Conservation (phyloP, 306 rosid genomes). For the Crataegus laevigata region DNA sequence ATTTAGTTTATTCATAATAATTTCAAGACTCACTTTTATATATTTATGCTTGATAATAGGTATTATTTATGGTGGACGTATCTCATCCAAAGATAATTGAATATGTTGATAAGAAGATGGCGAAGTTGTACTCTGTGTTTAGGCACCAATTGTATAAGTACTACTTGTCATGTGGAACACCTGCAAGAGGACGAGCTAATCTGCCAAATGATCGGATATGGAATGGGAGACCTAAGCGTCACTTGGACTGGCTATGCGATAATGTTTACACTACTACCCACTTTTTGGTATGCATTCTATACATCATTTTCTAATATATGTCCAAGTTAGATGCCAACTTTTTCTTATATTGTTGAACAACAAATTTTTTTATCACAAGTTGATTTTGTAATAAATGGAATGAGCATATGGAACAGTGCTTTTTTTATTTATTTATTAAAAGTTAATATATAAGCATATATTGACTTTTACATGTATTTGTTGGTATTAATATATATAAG, state of each 20-base stretch:
- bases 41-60: background rate
- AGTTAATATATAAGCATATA: too few species aligned
- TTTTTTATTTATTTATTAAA: too few species aligned
- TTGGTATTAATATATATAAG: too few species aligned
- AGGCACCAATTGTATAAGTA: background rate
- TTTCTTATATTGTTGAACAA: too few species aligned
- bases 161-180: background rate
- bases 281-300: background rate
- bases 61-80: background rate
- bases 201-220: background rate
- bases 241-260: background rate
- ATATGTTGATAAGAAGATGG: background rate
- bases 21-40: background rate
- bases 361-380: too few species aligned
- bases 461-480: too few species aligned
- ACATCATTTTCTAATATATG: background rate
- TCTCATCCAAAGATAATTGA: background rate
- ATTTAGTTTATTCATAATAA: background rate
- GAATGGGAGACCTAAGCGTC: background rate
- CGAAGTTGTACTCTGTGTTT: background rate
- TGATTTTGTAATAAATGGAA: too few species aligned
- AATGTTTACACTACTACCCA: background rate
- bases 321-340: too few species aligned
- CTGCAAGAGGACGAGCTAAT: background rate
- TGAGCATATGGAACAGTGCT: too few species aligned